Conservation (phyloP, 2,329 filamentous ascomycete genomes). For the Myriosclerotinia curreyana region DNA sequence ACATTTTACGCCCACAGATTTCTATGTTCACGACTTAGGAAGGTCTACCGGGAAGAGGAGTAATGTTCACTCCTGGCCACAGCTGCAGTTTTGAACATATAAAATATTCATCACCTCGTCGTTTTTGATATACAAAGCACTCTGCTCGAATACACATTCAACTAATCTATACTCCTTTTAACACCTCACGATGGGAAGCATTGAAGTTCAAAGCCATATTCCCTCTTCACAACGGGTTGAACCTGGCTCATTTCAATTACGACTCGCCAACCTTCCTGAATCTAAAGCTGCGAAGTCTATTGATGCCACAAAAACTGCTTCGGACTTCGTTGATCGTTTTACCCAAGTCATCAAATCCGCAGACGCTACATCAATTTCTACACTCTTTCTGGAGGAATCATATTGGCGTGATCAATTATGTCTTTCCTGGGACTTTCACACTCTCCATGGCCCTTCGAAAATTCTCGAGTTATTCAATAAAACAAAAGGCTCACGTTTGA, state of each 20-base stretch:
- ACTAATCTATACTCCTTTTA: neutral
- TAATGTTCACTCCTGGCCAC: neutral
- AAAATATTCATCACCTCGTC: neutral
- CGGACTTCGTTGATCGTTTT: slow-evolving; percentile 28
- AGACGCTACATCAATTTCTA: slow-evolving; percentile 40
- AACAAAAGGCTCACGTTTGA: slow-evolving; percentile 35
- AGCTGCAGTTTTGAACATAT: neutral
- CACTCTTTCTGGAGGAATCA: slow-evolving; percentile 46
- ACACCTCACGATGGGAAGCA: slow-evolving; percentile 28
- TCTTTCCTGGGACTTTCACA: slow-evolving; percentile 55
- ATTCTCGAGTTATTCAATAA: slow-evolving; percentile 39
- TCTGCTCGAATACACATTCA: neutral
- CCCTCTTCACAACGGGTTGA: slow-evolving; percentile 31
- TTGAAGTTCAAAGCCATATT: slow-evolving; percentile 19
- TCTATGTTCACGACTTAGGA: neutral
- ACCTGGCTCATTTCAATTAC: slow-evolving; percentile 33
- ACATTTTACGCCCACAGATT: neutral
- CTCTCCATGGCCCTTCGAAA: slow-evolving; percentile 45
- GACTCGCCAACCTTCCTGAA: slow-evolving; percentile 27
- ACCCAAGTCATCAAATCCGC: slow-evolving; percentile 43
- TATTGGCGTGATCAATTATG: slow-evolving; percentile 60
- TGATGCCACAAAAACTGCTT: slow-evolving; percentile 25
- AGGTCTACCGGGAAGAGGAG: slow-evolving; percentile 8
- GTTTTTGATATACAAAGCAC: neutral
- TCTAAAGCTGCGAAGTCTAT: slow-evolving; percentile 17